Percentiles rank a stretch among this genome's conserved stretches.
Conservation (phyloP, 2,329 filamentous ascomycete species). For the Escovopsis weberi region DNA sequence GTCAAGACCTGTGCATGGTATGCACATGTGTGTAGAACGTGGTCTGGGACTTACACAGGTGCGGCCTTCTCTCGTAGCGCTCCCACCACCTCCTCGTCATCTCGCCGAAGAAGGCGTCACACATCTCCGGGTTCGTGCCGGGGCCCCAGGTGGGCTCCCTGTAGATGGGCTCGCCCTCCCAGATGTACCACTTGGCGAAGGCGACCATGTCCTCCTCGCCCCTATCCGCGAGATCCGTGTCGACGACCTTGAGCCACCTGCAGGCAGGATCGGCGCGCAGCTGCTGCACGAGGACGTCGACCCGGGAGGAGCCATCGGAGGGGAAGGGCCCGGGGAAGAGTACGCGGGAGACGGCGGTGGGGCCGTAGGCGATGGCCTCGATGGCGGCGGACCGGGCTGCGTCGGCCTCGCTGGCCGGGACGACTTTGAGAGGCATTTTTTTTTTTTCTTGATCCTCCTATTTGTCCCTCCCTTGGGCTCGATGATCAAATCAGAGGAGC, state of each 20-base stretch:
- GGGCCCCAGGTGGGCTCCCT: conserved; percentile 15
- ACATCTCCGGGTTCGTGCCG: conserved; percentile 19
- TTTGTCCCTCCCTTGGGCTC: too few species aligned
- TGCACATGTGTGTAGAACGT: too few species aligned
- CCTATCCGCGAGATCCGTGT: conserved; percentile 15
- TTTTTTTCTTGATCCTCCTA: too few species aligned
- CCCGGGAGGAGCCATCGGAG: conserved; percentile 10
- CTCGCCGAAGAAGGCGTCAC: conserved; percentile 17
- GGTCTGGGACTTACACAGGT: conserved; percentile 17
- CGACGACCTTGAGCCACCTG: conserved; percentile 22
- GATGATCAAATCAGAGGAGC: too few species aligned
- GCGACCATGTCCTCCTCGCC: conserved; percentile 16
- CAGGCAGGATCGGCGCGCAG: conserved; percentile 14
- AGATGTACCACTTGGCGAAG: conserved; percentile 23
- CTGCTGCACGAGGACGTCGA: conserved; percentile 9
- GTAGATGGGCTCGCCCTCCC: conserved; percentile 9
- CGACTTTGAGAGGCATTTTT: conserved; percentile 26
- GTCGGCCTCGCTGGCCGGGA: conserved; percentile 21
- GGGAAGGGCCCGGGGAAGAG: conserved; percentile 18
- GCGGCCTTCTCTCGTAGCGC: conserved; percentile 17
- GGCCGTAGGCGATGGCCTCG: conserved; percentile 22
- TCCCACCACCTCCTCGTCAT: conserved; percentile 17
- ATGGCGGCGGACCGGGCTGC: conserved; percentile 21
- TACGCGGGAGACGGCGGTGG: conserved; percentile 15
- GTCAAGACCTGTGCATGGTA: too few species aligned